Conservation (phyloP, 2,329 filamentous ascomycete species). For the Lasiodiplodia sp. region DNA sequence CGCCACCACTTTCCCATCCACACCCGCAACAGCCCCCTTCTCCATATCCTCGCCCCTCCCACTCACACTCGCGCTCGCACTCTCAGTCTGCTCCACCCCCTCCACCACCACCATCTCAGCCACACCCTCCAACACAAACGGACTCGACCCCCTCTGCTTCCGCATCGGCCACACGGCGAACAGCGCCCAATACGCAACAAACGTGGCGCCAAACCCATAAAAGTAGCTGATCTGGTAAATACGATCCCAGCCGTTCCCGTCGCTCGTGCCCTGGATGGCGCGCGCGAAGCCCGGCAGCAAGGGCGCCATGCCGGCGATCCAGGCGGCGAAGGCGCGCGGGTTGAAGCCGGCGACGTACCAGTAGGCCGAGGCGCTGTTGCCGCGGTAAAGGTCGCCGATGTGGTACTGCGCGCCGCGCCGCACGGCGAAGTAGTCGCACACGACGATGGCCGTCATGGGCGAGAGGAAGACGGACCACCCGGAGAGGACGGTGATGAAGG, state of each 20-base stretch:
- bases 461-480: slow-evolving; percentile 39
- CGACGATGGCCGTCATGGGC: slow-evolving; percentile 36
- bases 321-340: slow-evolving; percentile 37
- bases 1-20: not conserved
- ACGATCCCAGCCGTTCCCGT: slow-evolving; percentile 14
- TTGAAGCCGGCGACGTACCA: slow-evolving; percentile 39
- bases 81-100: not conserved
- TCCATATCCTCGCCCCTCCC: not conserved
- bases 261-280: not conserved
- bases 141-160: not conserved
- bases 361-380: slow-evolving; percentile 33
- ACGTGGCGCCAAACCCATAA: slow-evolving; percentile 14
- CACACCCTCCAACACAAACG: slow-evolving; percentile 20
- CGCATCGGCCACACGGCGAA: slow-evolving; percentile 5
- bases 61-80: not conserved
- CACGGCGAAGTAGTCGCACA: slow-evolving; percentile 40
- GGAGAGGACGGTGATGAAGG: slow-evolving; percentile 35
- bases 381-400: slow-evolving; percentile 37
- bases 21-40: not conserved
- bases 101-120: not conserved
- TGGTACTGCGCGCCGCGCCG: slow-evolving; percentile 34
- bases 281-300: slow-evolving; percentile 32
- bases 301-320: slow-evolving; percentile 36
- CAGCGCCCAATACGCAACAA: not conserved
- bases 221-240: slow-evolving; percentile 25